Evolutionary conservation across 805 yeast genomes (phyloP).

Genomic region (Candida peoriensis): DNA sequence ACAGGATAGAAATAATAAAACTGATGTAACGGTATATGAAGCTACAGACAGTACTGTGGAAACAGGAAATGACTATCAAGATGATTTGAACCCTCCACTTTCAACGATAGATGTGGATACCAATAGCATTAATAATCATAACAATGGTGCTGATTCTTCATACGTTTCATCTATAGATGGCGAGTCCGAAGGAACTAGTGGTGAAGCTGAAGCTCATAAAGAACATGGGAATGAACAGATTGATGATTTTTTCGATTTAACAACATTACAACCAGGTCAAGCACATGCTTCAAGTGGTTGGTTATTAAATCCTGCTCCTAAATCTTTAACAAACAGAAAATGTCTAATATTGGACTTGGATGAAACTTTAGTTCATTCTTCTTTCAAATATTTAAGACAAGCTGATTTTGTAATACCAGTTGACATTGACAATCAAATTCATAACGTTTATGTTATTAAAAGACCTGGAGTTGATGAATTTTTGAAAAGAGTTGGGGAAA

Average conservation of each 20-base stretch:
- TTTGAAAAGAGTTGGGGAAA: slow-evolving; percentile 70
- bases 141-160: slow-evolving; percentile 4
- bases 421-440: slow-evolving; percentile 87
- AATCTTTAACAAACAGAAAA: slow-evolving; percentile 56
- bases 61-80: slow-evolving; percentile 4
- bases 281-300: slow-evolving; percentile 59
- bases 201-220: slow-evolving; percentile 21
- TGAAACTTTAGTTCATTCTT: slow-evolving; percentile 93
- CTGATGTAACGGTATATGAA: slow-evolving; percentile 25
- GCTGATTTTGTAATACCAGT: slow-evolving; percentile 98
- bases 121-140: slow-evolving; percentile 1
- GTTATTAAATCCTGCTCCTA: slow-evolving; percentile 54
- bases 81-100: slow-evolving; percentile 1
- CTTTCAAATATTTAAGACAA: slow-evolving; percentile 84
- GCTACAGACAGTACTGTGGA: slow-evolving; percentile 24
- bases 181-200: slow-evolving; percentile 22
- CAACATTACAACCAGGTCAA: slow-evolving; percentile 69
- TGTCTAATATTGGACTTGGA: slow-evolving; percentile 90
- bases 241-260: slow-evolving; percentile 48
- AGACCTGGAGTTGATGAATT: slow-evolving; percentile 98
- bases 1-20: too few relatives aligned
- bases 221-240: slow-evolving; percentile 20
- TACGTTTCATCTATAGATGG: slow-evolving; percentile 8
- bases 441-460: slow-evolving; percentile 92
- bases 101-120: slow-evolving; percentile 3